Evolutionary conservation across 2,329 filamentous ascomycete species (phyloP), one percentile per base, ranked within the genome.

Genomic region (Colletotrichum sp.): DNA sequence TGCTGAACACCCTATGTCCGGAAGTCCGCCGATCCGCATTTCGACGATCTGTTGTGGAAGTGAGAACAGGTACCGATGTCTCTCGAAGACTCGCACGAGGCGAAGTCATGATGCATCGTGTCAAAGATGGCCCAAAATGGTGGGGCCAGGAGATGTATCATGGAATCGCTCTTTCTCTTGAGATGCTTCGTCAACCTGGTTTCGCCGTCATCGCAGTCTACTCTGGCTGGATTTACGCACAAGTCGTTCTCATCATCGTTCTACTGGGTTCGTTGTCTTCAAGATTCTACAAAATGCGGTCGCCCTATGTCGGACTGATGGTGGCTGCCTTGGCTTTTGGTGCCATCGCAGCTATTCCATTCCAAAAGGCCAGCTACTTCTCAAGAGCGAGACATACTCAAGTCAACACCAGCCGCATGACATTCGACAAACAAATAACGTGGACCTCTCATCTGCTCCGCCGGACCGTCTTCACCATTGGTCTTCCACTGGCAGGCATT

Each of bases 101-200:
- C 3, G 94, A 96, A 82, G 88, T 95, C 79, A 96, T 93, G 87
- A 91, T 96, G 87, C 94, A 96, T 81, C 90, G 95, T 76, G 89
- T 91, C 70, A 91, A 93, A 69, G 93, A 92, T 66, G 94, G 94
- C 0, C 95, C 94, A 0, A 92, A 87, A 79, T 95, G 93, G 91
- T 96, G 93, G 94, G 93, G 92, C 64, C 90, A 96, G 82, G 94
- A 96, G 82, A 89, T 95, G 26, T 92, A 92, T 83, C 94, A 95
- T 60, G 95, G 94, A 12, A 80, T 94, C 24, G 86, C 91, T 21
- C 87, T 96, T 60, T 92, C 90, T 64, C 82, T 90, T 24, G 91
- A 93, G 80, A 96, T 96, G 94, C 86, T 95, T 67, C 90, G 89
- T 48, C 94, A 96, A 81, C 90, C 93, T 5, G 94, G 94, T 0